These are phyloP conservation scores for Aspergillus tanneri DNA, from an alignment of 2,329 filamentous ascomycete species.

Conservation along the genomic window DNA sequence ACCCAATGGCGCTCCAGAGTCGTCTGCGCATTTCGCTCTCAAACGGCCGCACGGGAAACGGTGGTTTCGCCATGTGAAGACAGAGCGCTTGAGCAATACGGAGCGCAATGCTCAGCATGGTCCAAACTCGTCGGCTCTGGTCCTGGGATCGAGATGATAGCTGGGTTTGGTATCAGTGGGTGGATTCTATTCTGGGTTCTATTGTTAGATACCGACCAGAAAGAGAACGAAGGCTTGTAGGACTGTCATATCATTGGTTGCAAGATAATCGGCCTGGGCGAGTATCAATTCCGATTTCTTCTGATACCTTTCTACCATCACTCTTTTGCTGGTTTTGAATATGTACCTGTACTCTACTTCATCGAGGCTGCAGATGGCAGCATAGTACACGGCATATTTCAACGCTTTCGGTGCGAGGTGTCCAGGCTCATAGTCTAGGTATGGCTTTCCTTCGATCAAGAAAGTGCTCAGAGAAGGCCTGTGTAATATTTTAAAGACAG, in stretches of 20 bases:
- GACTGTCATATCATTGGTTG: slow-evolving; percentile 33
- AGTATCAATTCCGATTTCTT: slow-evolving; percentile 27
- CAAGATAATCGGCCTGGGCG: slow-evolving; percentile 29
- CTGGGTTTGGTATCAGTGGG: slow-evolving; percentile 2
- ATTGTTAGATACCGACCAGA: slow-evolving; percentile 19
- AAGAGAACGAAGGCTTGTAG: slow-evolving; percentile 35
- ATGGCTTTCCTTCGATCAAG: slow-evolving; percentile 26
- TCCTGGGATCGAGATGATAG: slow-evolving; percentile 27
- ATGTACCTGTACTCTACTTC: slow-evolving; percentile 24
- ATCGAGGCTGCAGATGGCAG: slow-evolving; percentile 26
- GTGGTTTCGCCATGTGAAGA: slow-evolving; percentile 29
- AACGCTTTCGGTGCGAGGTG: slow-evolving; percentile 29
- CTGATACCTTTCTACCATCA: slow-evolving; percentile 23
- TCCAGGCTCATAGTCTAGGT: slow-evolving; percentile 30
- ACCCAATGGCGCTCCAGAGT: slow-evolving; percentile 31
- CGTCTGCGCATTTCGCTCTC: slow-evolving; percentile 33
- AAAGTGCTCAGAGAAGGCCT: slow-evolving; percentile 28
- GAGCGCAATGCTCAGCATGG: slow-evolving; percentile 34
- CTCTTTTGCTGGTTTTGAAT: slow-evolving; percentile 21
- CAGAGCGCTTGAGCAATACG: slow-evolving; percentile 33
- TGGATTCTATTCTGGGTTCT: not conserved
- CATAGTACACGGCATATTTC: slow-evolving; percentile 27
- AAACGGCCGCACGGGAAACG: slow-evolving; percentile 30
- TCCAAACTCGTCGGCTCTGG: slow-evolving; percentile 36
- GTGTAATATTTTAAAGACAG: slow-evolving; percentile 34